A percentile compares a stretch with the other conserved stretches of the same genome.
Evolutionary conservation across 257 asterid genomes (phyloP).

Genomic region (Plantago major): DNA sequence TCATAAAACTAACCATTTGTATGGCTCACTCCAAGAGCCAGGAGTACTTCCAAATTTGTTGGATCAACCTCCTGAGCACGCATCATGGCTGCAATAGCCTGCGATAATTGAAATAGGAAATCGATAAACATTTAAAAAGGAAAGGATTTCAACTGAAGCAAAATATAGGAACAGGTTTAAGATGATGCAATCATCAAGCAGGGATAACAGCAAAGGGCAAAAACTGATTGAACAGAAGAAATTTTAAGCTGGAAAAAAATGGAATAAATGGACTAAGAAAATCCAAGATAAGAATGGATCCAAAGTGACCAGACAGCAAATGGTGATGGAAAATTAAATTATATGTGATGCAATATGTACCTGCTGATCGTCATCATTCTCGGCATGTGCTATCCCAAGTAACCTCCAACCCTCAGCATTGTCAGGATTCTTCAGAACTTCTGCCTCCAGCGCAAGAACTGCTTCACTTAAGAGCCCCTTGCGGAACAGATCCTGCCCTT

Average conservation of each 20-base stretch:
- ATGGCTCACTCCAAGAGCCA: constrained; percentile 98
- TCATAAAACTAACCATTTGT: constrained; percentile 79
- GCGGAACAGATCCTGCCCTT: constrained; percentile 96
- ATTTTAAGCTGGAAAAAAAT: background rate
- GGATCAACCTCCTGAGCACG: constrained; percentile 96
- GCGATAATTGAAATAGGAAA: constrained; percentile 25
- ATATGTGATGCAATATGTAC: constrained; percentile 29
- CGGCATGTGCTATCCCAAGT: constrained; percentile 98
- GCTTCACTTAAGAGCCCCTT: constrained; percentile 99
- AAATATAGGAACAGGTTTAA: constrained; percentile 4
- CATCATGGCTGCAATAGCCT: constrained; percentile 99
- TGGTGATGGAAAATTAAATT: background rate
- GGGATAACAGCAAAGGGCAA: too few species aligned
- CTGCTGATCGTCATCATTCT: constrained; percentile 99
- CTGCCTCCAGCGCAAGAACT: constrained; percentile 99
- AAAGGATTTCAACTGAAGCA: background rate
- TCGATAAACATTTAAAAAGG: constrained; percentile 1
- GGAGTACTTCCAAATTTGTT: constrained; percentile 92
- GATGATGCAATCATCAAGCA: background rate
- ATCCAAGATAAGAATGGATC: constrained; percentile 7
- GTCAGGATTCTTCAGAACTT: constrained; percentile 91
- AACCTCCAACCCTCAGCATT: constrained; percentile 99
- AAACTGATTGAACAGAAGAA: too few species aligned
- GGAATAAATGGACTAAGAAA: constrained; percentile 8
- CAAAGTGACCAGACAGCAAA: too few species aligned